Evolutionary conservation across 805 yeast genomes (phyloP), one percentile per base, ranked within the genome.

Genomic region (Metschnikowia continentalis): DNA sequence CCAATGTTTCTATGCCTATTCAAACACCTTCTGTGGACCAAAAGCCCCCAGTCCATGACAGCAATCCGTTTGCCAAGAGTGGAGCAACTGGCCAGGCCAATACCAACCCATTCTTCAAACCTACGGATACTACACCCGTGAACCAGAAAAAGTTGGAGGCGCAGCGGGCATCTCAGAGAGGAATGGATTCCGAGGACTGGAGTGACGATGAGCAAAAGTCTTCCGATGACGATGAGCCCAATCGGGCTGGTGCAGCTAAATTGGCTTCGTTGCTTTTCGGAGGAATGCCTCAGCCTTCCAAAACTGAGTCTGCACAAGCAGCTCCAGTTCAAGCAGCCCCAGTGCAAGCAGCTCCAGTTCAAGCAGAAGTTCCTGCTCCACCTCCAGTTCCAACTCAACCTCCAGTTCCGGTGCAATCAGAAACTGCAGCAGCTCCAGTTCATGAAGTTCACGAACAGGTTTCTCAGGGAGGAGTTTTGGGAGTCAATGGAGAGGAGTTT

Each of bases 81-180:
- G 48, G 47, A 3, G 53, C 44, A 8, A 26, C 30, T 2, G 30
- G 30, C 11, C 30, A 26, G 11, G 30, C 30, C 30, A 26, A 26
- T 44, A 75, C 77, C 46, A 79, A 78, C 54, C 88, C 89, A 47
- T 84, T 84, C 61, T 84, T 84, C 65, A 82, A 80, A 59, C 79
- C 81, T 6, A 51, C 53, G 4, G 47, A 56, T 6, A 69, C 61
- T 8, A 58, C 66, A 3, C 60, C 59, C 2, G 69, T 83, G 56
- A 88, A 84, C 61, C 70, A 79, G 0, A 74, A 74, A 54, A 80
- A 81, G 53, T 80, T 86, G 30, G 85, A 82, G 50, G 85, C 84
- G 2, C 91, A 86, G 66, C 75, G 94, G 66, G 81, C 79, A 26
- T 80, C 88, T 6, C 92, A 87, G 64, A 75, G 91, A 66, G 84